Evolutionary conservation across 2,329 filamentous ascomycete species (phyloP).

Genomic region (Fusarium staphyleae): DNA sequence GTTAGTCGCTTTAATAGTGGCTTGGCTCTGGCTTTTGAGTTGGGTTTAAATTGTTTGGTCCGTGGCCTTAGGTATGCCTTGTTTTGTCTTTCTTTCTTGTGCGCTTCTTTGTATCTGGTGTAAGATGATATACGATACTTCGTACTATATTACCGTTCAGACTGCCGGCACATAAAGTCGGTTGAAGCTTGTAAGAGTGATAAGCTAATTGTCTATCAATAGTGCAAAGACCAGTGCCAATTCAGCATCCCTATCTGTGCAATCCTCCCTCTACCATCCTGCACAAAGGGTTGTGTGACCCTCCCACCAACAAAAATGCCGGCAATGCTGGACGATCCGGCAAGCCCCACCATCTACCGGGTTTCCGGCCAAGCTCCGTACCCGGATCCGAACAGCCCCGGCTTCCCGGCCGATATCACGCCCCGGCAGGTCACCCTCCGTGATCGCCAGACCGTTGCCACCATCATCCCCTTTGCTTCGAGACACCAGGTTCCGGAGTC

Average conservation of each 20-base stretch:
- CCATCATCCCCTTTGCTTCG: constrained; percentile 83
- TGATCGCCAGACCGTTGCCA: constrained; percentile 84
- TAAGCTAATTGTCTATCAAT: constrained; percentile 12
- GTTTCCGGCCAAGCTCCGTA: constrained; percentile 71
- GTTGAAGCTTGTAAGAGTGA: constrained; percentile 6
- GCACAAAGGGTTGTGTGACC: constrained; percentile 14
- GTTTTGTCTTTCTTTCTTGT: constrained; percentile 11
- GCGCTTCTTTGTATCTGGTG: constrained; percentile 22
- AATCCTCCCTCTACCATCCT: not conserved
- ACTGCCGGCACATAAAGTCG: constrained; percentile 4
- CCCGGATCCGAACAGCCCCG: constrained; percentile 65
- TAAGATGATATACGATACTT: constrained; percentile 19
- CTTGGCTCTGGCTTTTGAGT: constrained; percentile 29
- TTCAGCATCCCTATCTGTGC: constrained; percentile 15
- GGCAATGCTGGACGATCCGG: constrained; percentile 80
- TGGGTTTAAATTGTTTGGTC: constrained; percentile 23
- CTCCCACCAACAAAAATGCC: constrained; percentile 63
- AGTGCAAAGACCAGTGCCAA: constrained; percentile 1
- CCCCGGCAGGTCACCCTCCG: constrained; percentile 82
- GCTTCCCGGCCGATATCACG: constrained; percentile 72
- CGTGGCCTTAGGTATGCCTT: constrained; percentile 27
- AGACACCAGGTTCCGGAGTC: constrained; percentile 76
- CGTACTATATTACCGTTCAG: not conserved
- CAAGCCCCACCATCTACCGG: constrained; percentile 73
- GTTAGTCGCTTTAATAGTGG: constrained; percentile 24